phyloP scores from a whole-genome alignment of 192 early-diverging fungal genomes.

The Gonapodya sp. region DNA sequence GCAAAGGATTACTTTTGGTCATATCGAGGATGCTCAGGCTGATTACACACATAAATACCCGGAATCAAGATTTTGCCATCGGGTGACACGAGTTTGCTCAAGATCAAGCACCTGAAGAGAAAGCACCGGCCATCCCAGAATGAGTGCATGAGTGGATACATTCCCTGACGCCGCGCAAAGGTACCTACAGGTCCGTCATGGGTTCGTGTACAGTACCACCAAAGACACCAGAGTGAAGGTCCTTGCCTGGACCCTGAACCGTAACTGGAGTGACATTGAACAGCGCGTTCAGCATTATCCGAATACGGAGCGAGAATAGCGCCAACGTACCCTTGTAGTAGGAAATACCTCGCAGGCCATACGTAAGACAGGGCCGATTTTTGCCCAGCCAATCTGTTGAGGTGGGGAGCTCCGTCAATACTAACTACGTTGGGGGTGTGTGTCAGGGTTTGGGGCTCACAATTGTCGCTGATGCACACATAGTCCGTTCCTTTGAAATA shows the following conservation, averaged over 20 bases:
- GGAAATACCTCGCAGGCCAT: conserved; percentile 81
- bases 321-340: conserved; percentile 35
- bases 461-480: conserved; percentile 97
- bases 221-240: conserved; percentile 88
- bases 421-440: too few relatives aligned
- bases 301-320: conserved; percentile 10
- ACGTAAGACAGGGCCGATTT: conserved; percentile 93
- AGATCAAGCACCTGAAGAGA: conserved; percentile 30
- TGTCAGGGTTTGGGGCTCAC: conserved; percentile 13
- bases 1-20: background rate
- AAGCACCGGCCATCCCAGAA: background rate
- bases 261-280: conserved; percentile 52
- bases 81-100: conserved; percentile 72
- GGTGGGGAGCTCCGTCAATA: background rate
- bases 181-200: conserved; percentile 75
- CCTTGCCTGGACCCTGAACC: conserved; percentile 81
- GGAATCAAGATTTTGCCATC: conserved; percentile 86
- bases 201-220: conserved; percentile 75
- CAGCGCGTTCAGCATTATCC: conserved; percentile 52
- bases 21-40: background rate
- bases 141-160: background rate
- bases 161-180: background rate
- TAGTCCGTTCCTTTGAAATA: conserved; percentile 89
- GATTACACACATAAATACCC: conserved; percentile 48
- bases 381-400: conserved; percentile 79